Evolutionary conservation across 1,284 basidiomycete genomes (phyloP), one percentile per base, ranked within the genome.

Genomic region (Papiliotrema fonsecae): DNA sequence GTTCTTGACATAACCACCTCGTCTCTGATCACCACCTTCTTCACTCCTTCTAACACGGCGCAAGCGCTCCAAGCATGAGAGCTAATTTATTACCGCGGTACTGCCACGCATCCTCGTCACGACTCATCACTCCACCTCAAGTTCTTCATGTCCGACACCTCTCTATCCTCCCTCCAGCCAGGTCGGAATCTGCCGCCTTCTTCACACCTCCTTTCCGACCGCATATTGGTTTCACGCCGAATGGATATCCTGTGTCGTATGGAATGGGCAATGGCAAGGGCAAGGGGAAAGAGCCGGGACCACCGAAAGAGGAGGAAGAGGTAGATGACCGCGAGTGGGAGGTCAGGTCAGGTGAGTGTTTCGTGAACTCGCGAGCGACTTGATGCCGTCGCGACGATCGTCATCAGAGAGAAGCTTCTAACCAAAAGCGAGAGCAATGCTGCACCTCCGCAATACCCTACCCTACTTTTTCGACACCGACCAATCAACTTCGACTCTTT

Each of bases 301-400:
- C 50, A 21, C 40, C 36, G 18, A 51, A 56, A 7, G 60, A 60
- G 18, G 68, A 72, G 40, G 62, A 58, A 31, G 62, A 64, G 48
- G 69, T 73, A n/a, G 61, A 64, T 47, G 72, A 74, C 52, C 47
- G 58, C 21, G 72, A 74, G 51, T 74, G 70, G 70, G 69, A 72
- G 49, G 62, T 74, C 41, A 50, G 72, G 47, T 70, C 71, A 22
- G 68, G 68, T 69, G 41, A 56, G 67, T 62, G 4, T 3, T 27
- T 21, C 24, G 11, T 41, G 14, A 27, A 25, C 11, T 11, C 14
- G 14, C 25, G 26, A n/a, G 30, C 30, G 10, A 31, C 30, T 31
- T 9, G 30, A 10, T 16, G 30, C 16, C 9, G 30, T 31, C 30
- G 30, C 16, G 9, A 31, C 16, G 30, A 9, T 10, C 30, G 9